phyloP scores from a whole-genome alignment of 179 eudicot genomes.

The Sideroxylon spinosum region DNA sequence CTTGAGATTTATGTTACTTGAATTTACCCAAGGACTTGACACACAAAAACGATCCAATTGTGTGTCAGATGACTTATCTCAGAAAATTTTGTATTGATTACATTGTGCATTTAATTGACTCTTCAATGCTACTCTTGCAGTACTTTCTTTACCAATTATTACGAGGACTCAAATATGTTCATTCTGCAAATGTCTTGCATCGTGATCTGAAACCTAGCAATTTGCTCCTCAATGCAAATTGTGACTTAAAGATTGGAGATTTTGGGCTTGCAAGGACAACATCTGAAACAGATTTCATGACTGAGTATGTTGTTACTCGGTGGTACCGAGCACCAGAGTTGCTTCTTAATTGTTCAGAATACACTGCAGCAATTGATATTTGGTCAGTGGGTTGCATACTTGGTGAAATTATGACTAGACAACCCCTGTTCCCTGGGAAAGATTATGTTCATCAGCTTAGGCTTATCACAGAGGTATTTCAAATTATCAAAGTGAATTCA shows the following conservation, averaged over 20 bases:
- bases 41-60: background rate
- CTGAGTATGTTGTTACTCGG: conserved; percentile 79
- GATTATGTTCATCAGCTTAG: conserved; percentile 77
- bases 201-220: conserved; percentile 88
- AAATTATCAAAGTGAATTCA: background rate
- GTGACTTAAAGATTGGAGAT: conserved; percentile 82
- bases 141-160: conserved; percentile 71
- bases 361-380: conserved; percentile 75
- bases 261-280: conserved; percentile 85
- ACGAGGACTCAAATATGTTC: conserved; percentile 72
- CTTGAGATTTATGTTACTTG: background rate
- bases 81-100: background rate
- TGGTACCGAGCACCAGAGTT: conserved; percentile 92
- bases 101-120: background rate
- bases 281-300: conserved; percentile 84
- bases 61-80: background rate
- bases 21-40: background rate
- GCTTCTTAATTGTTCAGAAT: conserved; percentile 75
- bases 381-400: conserved; percentile 90
- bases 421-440: conserved; percentile 73
- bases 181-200: conserved; percentile 77
- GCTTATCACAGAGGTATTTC: conserved; percentile 73
- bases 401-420: conserved; percentile 68
- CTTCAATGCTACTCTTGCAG: conserved; percentile 31
- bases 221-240: conserved; percentile 66